Evolutionary conservation across 2,329 filamentous ascomycete species (phyloP).

Genomic region (Cladosporium cucumerinum): DNA sequence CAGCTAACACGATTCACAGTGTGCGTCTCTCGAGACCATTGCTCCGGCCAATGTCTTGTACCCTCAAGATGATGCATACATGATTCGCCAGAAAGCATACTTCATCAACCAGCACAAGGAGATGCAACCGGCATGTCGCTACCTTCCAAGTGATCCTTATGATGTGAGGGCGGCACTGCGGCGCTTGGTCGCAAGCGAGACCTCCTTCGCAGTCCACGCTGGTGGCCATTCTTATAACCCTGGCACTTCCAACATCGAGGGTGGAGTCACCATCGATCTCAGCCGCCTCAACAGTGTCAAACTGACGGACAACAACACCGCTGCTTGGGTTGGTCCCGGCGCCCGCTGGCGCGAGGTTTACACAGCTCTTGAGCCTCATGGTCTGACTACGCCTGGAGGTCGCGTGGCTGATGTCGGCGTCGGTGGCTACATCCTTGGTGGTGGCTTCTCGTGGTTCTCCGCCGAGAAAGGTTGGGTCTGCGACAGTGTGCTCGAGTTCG

Average conservation of each 20-base stretch:
- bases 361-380: constrained; percentile 37
- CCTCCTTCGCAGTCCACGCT: constrained; percentile 26
- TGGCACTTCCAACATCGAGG: constrained; percentile 27
- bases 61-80: neutral
- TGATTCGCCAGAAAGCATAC: constrained; percentile 2
- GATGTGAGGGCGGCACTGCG: constrained; percentile 1
- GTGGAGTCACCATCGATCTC: constrained; percentile 30
- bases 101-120: constrained; percentile 9
- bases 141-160: neutral
- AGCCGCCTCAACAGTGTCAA: constrained; percentile 20
- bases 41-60: constrained; percentile 4
- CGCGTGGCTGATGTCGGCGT: constrained; percentile 45
- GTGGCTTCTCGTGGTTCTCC: constrained; percentile 50
- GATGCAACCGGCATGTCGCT: constrained; percentile 1
- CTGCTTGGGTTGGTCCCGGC: constrained; percentile 42
- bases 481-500: constrained; percentile 29
- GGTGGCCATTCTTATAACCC: constrained; percentile 28
- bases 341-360: constrained; percentile 46
- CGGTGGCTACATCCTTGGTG: constrained; percentile 44
- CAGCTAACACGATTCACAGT: neutral
- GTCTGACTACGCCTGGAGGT: constrained; percentile 45
- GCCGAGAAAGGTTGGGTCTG: constrained; percentile 49
- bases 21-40: neutral
- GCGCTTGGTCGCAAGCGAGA: constrained; percentile 12
- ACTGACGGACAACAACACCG: constrained; percentile 20